These are phyloP conservation scores for Bryoerythrophyllum caledonicum DNA, from an alignment of 225 moss, liverwort and hornwort species.

Conservation along the genomic window DNA sequence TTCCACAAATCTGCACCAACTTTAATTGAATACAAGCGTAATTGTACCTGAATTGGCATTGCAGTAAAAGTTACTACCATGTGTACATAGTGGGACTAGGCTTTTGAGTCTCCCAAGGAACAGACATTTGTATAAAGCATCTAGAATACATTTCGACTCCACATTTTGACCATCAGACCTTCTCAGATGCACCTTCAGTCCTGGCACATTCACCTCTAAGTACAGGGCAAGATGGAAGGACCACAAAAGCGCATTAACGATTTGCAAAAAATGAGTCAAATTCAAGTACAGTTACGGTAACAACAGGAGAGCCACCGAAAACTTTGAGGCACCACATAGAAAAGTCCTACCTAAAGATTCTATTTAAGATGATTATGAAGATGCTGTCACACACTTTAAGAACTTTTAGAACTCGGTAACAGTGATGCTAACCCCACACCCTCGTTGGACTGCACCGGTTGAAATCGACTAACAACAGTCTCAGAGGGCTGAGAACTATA, in stretches of 20 bases:
- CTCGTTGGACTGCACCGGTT: constrained; percentile 23
- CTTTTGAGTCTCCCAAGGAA: background rate
- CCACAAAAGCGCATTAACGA: background rate
- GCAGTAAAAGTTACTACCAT: background rate
- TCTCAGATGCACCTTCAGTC: background rate
- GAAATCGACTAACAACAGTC: constrained; percentile 33
- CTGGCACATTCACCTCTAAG: background rate
- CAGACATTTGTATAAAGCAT: background rate
- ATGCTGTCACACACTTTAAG: constrained; percentile 16
- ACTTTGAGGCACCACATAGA: background rate
- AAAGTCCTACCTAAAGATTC: background rate
- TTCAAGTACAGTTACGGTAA: background rate
- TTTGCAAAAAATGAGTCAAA: background rate
- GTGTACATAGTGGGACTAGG: background rate
- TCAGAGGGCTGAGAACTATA: constrained; percentile 15
- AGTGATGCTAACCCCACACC: constrained; percentile 53
- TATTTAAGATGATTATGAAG: background rate
- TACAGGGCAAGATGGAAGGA: background rate
- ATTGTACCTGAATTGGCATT: background rate
- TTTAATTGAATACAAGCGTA: background rate
- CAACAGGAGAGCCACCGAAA: background rate
- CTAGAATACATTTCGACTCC: background rate
- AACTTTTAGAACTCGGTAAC: constrained; percentile 26
- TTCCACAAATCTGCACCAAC: background rate
- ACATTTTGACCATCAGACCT: background rate